Conservation (phyloP, 2,329 filamentous ascomycete species). For the Beauveria brongniartii region DNA sequence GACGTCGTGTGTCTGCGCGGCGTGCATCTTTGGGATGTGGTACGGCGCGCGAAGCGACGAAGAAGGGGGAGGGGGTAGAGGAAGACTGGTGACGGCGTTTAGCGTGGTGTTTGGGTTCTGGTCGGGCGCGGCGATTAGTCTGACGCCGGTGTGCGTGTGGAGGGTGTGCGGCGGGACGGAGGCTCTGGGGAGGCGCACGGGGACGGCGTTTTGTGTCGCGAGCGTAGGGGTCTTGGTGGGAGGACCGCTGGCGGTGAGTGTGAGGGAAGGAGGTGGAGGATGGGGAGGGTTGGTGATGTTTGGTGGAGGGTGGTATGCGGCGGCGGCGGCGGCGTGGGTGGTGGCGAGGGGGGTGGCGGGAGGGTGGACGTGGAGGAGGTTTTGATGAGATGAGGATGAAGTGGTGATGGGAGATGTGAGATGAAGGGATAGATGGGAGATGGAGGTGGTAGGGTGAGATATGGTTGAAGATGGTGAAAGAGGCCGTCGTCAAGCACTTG, state of each 20-base stretch:
- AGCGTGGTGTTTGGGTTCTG: conserved; percentile 61
- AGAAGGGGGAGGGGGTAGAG: conserved; percentile 15
- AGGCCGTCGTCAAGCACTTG: too few relatives aligned
- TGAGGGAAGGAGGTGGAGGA: conserved; percentile 37
- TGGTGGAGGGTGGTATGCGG: conserved; percentile 39
- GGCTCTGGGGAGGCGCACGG: conserved; percentile 62
- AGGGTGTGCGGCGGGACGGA: conserved; percentile 57
- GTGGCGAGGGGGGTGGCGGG: conserved; percentile 17
- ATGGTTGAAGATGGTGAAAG: too few relatives aligned
- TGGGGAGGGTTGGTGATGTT: conserved; percentile 49
- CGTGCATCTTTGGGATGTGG: conserved; percentile 51
- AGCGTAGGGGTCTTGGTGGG: conserved; percentile 50
- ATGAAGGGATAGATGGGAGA: too few relatives aligned
- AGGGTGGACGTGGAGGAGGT: conserved; percentile 13
- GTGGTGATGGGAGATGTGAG: too few relatives aligned
- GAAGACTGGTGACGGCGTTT: conserved; percentile 50
- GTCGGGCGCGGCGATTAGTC: conserved; percentile 58
- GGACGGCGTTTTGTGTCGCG: conserved; percentile 61
- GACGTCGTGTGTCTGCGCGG: conserved; percentile 39
- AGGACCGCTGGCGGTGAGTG: conserved; percentile 49
- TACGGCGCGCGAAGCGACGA: conserved; percentile 35
- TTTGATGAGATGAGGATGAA: background rate
- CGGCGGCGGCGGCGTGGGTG: conserved; percentile 26
- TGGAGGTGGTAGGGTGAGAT: too few relatives aligned
- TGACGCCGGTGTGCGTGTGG: conserved; percentile 65